A percentile compares a stretch with the other conserved stretches of the same genome.
Evolutionary conservation across 1,284 basidiomycete genomes (phyloP).

Genomic region (Tilletiopsis washingtonensis): DNA sequence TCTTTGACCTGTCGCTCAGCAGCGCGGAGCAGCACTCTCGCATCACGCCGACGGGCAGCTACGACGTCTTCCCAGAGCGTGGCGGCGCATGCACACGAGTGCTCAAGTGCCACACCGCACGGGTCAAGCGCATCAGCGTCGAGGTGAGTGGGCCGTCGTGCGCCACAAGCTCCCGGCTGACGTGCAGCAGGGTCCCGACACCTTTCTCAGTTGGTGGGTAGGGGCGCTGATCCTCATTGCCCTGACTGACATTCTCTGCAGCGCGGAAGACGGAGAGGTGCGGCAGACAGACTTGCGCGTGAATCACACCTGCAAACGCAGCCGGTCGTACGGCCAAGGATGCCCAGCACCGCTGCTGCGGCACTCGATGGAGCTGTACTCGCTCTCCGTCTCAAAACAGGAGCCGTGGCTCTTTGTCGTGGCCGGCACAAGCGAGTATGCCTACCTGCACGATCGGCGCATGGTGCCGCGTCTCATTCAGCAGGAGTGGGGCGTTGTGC

Average conservation of each 20-base stretch:
- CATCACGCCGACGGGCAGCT: constrained; percentile 2
- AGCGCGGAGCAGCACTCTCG: not conserved
- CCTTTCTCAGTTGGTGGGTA: constrained; percentile 80
- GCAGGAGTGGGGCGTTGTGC: constrained; percentile 62
- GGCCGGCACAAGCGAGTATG: constrained; percentile 54
- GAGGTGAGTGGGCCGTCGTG: too few species aligned
- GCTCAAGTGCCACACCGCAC: constrained; percentile 37
- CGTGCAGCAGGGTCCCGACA: constrained; percentile 69
- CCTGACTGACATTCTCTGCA: too few species aligned
- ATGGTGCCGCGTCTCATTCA: constrained; percentile 61
- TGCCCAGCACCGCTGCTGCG: constrained; percentile 63
- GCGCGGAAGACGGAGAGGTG: constrained; percentile 62
- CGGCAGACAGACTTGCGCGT: constrained; percentile 74
- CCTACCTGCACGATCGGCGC: constrained; percentile 79
- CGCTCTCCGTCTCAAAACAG: constrained; percentile 49
- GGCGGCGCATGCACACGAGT: constrained; percentile 27
- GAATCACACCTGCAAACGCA: constrained; percentile 5
- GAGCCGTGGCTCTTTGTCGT: constrained; percentile 53
- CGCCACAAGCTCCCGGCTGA: too few species aligned
- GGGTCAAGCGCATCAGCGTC: constrained; percentile 66
- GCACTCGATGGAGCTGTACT: constrained; percentile 48
- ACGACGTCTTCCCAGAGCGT: constrained; percentile 9
- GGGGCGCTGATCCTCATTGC: too few species aligned
- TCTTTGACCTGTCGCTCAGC: constrained; percentile 60
- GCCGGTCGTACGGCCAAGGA: not conserved